Base-by-base conservation (phyloP, 1,284 basidiomycete species). In the Cryptococcus wingfieldii region DNA sequence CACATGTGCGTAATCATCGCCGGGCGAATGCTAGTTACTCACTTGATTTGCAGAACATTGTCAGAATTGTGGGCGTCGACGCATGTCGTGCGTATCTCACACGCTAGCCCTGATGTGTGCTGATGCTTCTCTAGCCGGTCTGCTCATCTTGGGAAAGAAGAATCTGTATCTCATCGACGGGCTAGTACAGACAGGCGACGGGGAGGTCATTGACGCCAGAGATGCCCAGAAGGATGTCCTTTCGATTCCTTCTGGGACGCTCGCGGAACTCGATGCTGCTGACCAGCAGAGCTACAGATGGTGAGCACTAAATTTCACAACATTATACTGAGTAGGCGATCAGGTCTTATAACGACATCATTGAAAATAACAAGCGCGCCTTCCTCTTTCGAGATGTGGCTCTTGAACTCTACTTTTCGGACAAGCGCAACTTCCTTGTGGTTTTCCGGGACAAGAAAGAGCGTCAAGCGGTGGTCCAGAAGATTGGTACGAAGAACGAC, bases 121-220 rank as follows among this genome's bases (percentile, higher is more conserved):
- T 38, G 41, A 19, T 10, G 6, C 16, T 5, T 7, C 31, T 18
- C n/a, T 67, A 87, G 90, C 91, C 55, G 90, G 92, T 2, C 80
- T 97, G 8, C 80, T 96, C 25, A 93, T 97, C 49, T 82, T 93
- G 27, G 93, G 92, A 16, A 82, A 82, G 51, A 86, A 84, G 4
- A 89, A 93, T 67, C 76, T 97, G 7, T 97, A 97, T 67, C 87
- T 97, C 79, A 79, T 97, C 14, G 92, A 97, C 67, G 92, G 93
- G 6, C 80, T 96, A n/a, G 87, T 95, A 14, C 89, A 95, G 72
- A 87, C 86, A 51, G 83, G 87, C 9, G 84, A 86, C 45, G 92
- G 91, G 0, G 92, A 95, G 71, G 84, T 97, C 38, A 86, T 96
- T 49, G 90, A 93, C 65, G 89, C 89, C 1, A 84, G 83, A 62